Conservation (phyloP, 805 yeast genomes). For the Hanseniaspora taiwanica region DNA sequence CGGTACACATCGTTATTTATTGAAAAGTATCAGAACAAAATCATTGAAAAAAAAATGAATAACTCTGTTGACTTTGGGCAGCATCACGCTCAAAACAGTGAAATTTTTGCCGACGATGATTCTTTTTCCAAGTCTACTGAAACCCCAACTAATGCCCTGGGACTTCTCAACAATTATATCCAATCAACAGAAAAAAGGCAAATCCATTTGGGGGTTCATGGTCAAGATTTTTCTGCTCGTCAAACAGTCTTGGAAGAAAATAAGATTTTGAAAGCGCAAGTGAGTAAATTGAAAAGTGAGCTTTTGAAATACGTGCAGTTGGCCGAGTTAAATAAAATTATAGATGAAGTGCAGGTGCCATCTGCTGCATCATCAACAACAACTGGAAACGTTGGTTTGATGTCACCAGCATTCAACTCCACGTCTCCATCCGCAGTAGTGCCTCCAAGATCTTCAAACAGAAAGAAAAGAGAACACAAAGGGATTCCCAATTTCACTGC, state of each 20-base stretch:
- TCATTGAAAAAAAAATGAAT: no score
- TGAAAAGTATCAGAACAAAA: no score
- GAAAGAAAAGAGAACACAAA: not conserved
- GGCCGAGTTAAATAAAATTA: not conserved
- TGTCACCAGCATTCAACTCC: not conserved
- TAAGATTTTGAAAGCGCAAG: not conserved
- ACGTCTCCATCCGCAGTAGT: slow-evolving; percentile 1
- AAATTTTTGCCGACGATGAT: no score
- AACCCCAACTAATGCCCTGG: not conserved
- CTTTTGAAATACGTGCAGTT: not conserved
- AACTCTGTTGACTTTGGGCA: no score
- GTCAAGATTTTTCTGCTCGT: not conserved
- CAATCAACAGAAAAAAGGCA: not conserved
- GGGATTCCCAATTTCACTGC: slow-evolving; percentile 1
- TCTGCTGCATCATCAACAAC: not conserved
- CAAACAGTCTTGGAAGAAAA: not conserved
- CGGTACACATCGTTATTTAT: no score
- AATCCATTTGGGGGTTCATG: not conserved
- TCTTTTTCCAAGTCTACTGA: not conserved
- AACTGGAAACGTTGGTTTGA: not conserved
- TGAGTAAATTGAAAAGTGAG: not conserved
- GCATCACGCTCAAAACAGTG: no score
- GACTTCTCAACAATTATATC: not conserved
- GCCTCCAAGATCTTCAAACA: slow-evolving; percentile 6
- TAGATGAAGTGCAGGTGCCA: not conserved